Conservation (phyloP, 352 stramenopile genomes). For the Phytophthora citricola region DNA sequence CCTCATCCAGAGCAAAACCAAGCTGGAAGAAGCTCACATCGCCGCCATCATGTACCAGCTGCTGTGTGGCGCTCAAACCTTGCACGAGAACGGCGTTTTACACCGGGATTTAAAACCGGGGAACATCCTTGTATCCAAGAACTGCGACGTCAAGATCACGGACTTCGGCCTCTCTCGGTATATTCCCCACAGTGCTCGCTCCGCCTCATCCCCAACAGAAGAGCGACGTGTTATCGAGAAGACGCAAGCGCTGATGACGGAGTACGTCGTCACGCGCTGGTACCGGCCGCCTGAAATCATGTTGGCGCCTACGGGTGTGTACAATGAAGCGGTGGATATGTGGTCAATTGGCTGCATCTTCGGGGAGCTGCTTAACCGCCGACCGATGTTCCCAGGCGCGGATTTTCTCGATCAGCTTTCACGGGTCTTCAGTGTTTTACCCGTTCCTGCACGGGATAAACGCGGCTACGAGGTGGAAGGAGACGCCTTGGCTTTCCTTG, state of each 20-base stretch:
- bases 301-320: conserved; percentile 77
- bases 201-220: conserved; percentile 16
- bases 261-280: conserved; percentile 89
- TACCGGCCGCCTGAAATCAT: conserved; percentile 88
- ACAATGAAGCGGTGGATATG: conserved; percentile 87
- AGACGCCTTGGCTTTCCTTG: conserved; percentile 79
- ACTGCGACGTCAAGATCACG: conserved; percentile 89
- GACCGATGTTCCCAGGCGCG: conserved; percentile 75
- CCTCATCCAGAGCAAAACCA: conserved; percentile 90
- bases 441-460: conserved; percentile 75
- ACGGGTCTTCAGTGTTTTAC: conserved; percentile 74
- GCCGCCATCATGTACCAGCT: conserved; percentile 95
- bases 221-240: conserved; percentile 47
- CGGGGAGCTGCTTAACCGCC: conserved; percentile 88
- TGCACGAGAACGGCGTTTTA: conserved; percentile 92
- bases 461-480: conserved; percentile 78
- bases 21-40: conserved; percentile 81
- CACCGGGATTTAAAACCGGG: conserved; percentile 86
- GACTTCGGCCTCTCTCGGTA: conserved; percentile 84
- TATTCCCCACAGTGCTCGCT: conserved; percentile 50
- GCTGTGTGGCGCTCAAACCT: conserved; percentile 87
- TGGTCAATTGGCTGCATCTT: conserved; percentile 95
- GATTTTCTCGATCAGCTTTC: conserved; percentile 88
- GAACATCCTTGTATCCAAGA: conserved; percentile 88
- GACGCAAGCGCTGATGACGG: conserved; percentile 76